Base-by-base conservation (phyloP, 2,329 filamentous ascomycete species). In the Ophiostoma piceae region DNA sequence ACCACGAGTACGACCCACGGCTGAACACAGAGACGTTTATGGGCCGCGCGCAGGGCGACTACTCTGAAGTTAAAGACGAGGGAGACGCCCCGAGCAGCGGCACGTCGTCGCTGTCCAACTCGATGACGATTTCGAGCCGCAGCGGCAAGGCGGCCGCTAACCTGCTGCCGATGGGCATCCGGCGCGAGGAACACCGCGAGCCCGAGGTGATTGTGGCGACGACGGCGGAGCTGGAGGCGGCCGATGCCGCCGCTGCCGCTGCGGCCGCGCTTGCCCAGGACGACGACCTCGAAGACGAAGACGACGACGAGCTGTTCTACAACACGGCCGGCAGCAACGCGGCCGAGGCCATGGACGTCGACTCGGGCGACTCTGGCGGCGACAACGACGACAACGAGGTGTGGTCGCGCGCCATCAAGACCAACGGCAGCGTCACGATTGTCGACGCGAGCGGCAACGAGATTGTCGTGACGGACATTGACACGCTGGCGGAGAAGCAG, bases 11-110 rank as follows among this genome's bases (percentile, higher is more conserved):
- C 71, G 83, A 86, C 72, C 74, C 80, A 43, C 79, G 85, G 76
- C 84, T 87, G 75, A 86, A 87, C 73, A 83, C 84, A 73, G 85
- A 88, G 74, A 80, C 82, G 70, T 83, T 88, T 68, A 84, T 84
- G 73, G 82, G 77, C 73, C 79, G 68, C 74, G 80, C 69, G 73
- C 14, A 22, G 32, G 51, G 81, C n/a, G 81, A 84, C 41, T 77
- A 83, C 66, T 79, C 81, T 67, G 81, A 32, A 41, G 8, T 79
- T 68, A 68, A 82, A n/a, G 79, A 82, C 69, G 78, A 82, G 70
- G 78, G 78, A 66, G 81, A 81, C 39, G 66, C 43, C 16, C 14
- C 26, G n/a, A 16, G 35, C 35, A 35, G 35, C 35, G 35, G 35
- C 35, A 35, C 29, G 16, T 64, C 76, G 77, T 32, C 32, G 22